Conservation (phyloP, 1,284 basidiomycete genomes). For the Ganoderma meredithae region DNA sequence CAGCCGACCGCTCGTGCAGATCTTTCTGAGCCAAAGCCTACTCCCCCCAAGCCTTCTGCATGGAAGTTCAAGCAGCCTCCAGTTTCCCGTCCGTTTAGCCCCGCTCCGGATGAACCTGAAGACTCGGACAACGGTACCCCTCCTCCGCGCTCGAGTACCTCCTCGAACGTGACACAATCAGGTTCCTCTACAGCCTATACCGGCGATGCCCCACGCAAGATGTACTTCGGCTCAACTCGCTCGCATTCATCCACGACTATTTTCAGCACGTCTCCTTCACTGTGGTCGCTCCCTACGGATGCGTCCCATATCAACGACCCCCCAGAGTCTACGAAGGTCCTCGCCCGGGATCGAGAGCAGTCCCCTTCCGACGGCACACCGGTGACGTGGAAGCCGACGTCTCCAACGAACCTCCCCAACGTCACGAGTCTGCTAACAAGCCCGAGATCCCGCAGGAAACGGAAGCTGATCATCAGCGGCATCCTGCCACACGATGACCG, state of each 20-base stretch:
- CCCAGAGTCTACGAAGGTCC: slow-evolving; percentile 41
- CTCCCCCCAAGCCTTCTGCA: slow-evolving; percentile 36
- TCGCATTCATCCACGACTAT: slow-evolving; percentile 49
- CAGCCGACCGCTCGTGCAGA: slow-evolving; percentile 32
- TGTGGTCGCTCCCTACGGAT: slow-evolving; percentile 50
- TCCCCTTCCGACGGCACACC: slow-evolving; percentile 36
- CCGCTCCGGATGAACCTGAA: slow-evolving; percentile 41
- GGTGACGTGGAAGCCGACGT: slow-evolving; percentile 35
- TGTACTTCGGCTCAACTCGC: slow-evolving; percentile 57
- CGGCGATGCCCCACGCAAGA: slow-evolving; percentile 52
- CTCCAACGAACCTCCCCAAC: slow-evolving; percentile 31
- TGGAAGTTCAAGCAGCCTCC: slow-evolving; percentile 62
- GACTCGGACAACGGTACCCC: slow-evolving; percentile 28
- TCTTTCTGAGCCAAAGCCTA: slow-evolving; percentile 31
- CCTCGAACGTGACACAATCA: slow-evolving; percentile 65
- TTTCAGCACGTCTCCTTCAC: slow-evolving; percentile 46
- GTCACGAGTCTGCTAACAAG: slow-evolving; percentile 38
- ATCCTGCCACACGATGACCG: slow-evolving; percentile 44
- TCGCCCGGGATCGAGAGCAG: slow-evolving; percentile 36
- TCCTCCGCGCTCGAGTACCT: slow-evolving; percentile 70
- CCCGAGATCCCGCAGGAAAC: slow-evolving; percentile 42
- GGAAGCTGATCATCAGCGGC: slow-evolving; percentile 49
- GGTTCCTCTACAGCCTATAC: slow-evolving; percentile 48
- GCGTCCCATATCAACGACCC: slow-evolving; percentile 48
- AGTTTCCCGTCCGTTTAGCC: slow-evolving; percentile 63